These are phyloP conservation scores for Sporodiniella umbellata DNA, from an alignment of 371 early-diverging fungal species.

Conservation along the genomic window DNA sequence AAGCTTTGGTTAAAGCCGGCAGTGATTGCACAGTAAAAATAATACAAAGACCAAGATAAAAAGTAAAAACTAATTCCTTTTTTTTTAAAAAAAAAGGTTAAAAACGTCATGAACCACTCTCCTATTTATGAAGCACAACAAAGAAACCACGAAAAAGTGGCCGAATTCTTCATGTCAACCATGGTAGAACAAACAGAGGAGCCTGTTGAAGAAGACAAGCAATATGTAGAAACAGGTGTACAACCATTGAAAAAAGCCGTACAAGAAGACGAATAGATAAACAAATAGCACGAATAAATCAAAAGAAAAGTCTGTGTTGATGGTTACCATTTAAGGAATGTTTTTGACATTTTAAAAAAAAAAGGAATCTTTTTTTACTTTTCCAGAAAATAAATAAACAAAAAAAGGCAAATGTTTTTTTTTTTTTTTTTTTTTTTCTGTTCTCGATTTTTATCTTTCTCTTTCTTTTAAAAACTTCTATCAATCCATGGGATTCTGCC, in stretches of 20 bases:
- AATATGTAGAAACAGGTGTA: slow-evolving; percentile 43
- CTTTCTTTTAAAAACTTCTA: slow-evolving; percentile 8
- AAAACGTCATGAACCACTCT: slow-evolving; percentile 56
- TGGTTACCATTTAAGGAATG: slow-evolving; percentile 1
- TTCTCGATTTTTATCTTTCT: slow-evolving; percentile 11
- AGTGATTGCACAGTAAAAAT: slow-evolving; percentile 60
- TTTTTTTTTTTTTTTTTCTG: not conserved
- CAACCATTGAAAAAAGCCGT: slow-evolving; percentile 2
- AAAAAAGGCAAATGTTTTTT: no score
- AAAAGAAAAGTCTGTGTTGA: not conserved
- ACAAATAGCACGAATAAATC: no score
- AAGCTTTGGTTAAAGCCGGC: slow-evolving; percentile 55
- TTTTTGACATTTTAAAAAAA: not conserved
- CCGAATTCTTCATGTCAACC: slow-evolving; percentile 59
- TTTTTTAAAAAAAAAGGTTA: slow-evolving; percentile 38
- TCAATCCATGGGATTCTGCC: slow-evolving; percentile 54
- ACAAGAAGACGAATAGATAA: not conserved
- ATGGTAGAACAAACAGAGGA: slow-evolving; percentile 54
- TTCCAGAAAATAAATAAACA: not conserved
- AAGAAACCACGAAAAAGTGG: slow-evolving; percentile 60
- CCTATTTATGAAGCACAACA: slow-evolving; percentile 69
- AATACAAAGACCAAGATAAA: slow-evolving; percentile 2
- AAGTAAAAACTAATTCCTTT: not conserved
- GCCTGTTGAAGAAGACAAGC: slow-evolving; percentile 45
- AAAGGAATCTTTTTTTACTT: not conserved